Percentiles rank a stretch among this genome's conserved stretches.
phyloP scores from a whole-genome alignment of 164 flowering plant genomes.

The Berberis thunbergii region DNA sequence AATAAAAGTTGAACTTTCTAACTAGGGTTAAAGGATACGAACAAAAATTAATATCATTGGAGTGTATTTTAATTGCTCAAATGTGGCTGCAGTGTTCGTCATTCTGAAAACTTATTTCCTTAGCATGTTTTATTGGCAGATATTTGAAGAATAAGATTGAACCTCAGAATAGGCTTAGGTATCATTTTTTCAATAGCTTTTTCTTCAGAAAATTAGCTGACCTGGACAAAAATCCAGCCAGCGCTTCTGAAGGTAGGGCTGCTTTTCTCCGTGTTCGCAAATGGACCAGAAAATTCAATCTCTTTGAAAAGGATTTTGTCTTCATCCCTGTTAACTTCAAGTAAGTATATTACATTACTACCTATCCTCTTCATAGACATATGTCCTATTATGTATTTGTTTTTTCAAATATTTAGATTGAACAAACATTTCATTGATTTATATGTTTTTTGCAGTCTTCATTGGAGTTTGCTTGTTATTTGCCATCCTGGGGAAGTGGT shows the following conservation, averaged over 20 bases:
- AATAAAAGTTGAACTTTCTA: too few species aligned
- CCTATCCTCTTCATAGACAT: conserved; percentile 1
- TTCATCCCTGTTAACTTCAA: conserved; percentile 91
- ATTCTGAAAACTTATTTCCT: not conserved
- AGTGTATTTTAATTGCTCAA: too few species aligned
- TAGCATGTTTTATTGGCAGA: conserved; percentile 31
- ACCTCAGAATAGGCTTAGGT: conserved; percentile 39
- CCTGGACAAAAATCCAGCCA: conserved; percentile 70
- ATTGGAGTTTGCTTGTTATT: too few species aligned
- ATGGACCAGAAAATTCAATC: conserved; percentile 91
- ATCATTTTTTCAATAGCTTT: conserved; percentile 88
- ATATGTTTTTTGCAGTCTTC: too few species aligned
- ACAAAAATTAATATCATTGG: too few species aligned
- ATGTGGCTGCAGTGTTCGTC: not conserved
- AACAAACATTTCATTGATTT: not conserved
- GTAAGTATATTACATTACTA: conserved; percentile 33
- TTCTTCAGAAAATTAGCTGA: conserved; percentile 94
- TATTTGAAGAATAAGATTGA: conserved; percentile 64
- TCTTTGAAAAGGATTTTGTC: conserved; percentile 83
- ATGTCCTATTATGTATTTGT: not conserved
- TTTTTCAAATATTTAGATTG: conserved; percentile 6
- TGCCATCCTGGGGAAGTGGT: too few species aligned
- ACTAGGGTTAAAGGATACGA: too few species aligned
- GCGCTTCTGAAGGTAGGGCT: conserved; percentile 74
- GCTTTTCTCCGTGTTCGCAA: conserved; percentile 91